Conservation (phyloP, 2,329 filamentous ascomycete species). For the Phyllosticta citriasiana region DNA sequence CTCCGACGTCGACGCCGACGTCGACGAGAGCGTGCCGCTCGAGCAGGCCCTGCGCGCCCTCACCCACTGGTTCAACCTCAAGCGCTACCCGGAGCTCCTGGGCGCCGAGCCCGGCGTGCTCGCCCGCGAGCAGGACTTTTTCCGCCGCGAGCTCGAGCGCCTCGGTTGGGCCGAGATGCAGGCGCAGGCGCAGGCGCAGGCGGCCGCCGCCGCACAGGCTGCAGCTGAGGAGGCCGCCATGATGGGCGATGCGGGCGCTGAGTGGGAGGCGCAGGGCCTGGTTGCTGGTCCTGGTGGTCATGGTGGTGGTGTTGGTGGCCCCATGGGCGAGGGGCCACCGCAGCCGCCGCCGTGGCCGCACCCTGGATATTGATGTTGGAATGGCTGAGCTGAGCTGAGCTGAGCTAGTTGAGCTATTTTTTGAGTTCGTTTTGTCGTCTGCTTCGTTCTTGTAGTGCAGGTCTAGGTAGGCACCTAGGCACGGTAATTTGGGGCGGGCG, state of each 20-base stretch:
- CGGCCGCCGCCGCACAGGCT: neutral
- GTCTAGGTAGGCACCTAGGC: too few relatives aligned
- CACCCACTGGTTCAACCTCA: conserved; percentile 90
- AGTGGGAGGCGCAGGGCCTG: neutral
- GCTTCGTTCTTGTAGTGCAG: too few relatives aligned
- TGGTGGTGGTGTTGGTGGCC: neutral
- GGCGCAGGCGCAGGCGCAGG: neutral
- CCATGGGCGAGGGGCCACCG: neutral
- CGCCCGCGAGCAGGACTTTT: conserved; percentile 39
- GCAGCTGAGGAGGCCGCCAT: neutral
- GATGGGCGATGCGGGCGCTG: neutral
- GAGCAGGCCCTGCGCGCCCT: conserved; percentile 83
- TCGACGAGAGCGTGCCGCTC: conserved; percentile 82
- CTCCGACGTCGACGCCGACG: conserved; percentile 82
- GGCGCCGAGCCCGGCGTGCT: conserved; percentile 34
- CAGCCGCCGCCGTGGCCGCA: neutral
- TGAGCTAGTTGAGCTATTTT: too few relatives aligned
- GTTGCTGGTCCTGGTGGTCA: neutral
- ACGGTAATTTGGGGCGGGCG: too few relatives aligned
- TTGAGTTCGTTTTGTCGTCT: too few relatives aligned
- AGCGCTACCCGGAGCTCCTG: conserved; percentile 72
- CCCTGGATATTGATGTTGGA: neutral
- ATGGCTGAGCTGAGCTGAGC: too few relatives aligned
- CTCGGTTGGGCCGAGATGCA: conserved; percentile 33
- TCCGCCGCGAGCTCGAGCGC: conserved; percentile 40